Percentiles rank a stretch among this genome's conserved stretches.
phyloP scores from a whole-genome alignment of 2,329 filamentous ascomycete species.

The Xylaria sp. region DNA sequence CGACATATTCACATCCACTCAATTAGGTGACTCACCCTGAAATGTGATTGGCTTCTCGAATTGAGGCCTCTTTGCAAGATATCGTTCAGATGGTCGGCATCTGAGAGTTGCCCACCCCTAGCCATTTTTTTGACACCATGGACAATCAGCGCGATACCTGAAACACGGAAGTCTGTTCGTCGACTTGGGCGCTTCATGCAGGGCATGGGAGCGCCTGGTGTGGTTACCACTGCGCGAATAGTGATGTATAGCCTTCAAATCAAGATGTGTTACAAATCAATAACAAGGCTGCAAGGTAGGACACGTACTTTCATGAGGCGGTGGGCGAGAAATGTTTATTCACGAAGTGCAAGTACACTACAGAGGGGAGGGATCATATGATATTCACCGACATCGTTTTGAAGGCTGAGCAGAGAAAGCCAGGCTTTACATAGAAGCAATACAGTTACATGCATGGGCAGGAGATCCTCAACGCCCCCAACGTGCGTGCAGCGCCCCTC shows the following conservation, averaged over 20 bases:
- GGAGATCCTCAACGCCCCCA: constrained; percentile 28
- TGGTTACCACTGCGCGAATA: constrained; percentile 4
- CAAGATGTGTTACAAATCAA: background rate
- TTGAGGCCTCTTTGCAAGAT: constrained; percentile 22
- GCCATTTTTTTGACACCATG: background rate
- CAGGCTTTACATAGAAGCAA: background rate
- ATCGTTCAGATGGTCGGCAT: constrained; percentile 5
- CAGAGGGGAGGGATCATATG: constrained; percentile 11
- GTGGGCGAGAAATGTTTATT: background rate
- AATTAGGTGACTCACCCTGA: background rate
- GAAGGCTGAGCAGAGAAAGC: constrained; percentile 25
- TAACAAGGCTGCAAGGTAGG: background rate
- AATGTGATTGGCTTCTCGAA: constrained; percentile 16
- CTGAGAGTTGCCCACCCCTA: background rate
- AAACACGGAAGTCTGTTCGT: constrained; percentile 31
- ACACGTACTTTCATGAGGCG: background rate
- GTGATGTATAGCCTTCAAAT: background rate
- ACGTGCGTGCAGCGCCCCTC: constrained; percentile 29
- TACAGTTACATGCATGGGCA: constrained; percentile 18
- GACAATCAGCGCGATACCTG: constrained; percentile 26
- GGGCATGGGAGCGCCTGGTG: constrained; percentile 9
- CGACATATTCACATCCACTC: constrained; percentile 9
- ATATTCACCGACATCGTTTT: background rate
- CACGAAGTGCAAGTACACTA: background rate
- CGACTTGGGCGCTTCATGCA: constrained; percentile 23